These are phyloP conservation scores for Pseudogymnoascus sp. DNA, from an alignment of 2,329 filamentous ascomycete species.

Conservation along the genomic window DNA sequence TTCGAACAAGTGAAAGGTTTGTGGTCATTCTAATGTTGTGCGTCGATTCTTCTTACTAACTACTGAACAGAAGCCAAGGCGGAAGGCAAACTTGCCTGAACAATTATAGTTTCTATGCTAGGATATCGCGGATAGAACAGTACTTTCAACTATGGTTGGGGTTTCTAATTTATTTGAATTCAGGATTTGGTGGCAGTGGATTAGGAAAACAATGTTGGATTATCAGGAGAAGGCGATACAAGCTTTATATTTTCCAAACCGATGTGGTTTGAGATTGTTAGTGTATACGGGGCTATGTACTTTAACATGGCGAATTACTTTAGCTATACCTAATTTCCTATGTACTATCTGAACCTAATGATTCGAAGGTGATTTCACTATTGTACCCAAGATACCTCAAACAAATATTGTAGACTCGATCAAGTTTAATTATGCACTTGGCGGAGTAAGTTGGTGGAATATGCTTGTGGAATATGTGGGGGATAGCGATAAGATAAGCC, in stretches of 20 bases:
- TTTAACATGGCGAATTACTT: background rate
- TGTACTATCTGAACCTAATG: background rate
- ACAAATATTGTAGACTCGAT: background rate
- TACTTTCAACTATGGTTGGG: background rate
- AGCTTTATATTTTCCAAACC: constrained; percentile 6
- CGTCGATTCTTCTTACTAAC: constrained; percentile 24
- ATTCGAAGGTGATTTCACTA: background rate
- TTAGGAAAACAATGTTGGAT: constrained; percentile 4
- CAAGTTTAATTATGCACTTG: background rate
- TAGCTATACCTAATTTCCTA: constrained; percentile 8
- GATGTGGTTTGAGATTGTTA: background rate
- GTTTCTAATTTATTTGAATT: constrained; percentile 1
- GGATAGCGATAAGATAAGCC: constrained; percentile 6
- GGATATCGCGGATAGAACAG: constrained; percentile 1
- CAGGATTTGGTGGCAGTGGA: constrained; percentile 3
- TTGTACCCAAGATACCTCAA: too few relatives aligned
- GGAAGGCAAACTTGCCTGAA: constrained; percentile 58
- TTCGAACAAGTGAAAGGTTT: constrained; percentile 88
- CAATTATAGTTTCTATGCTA: background rate
- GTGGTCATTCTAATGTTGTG: constrained; percentile 15
- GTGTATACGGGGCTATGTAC: background rate
- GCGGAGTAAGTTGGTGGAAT: background rate
- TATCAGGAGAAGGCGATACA: background rate
- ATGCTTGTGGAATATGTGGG: background rate
- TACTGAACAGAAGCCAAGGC: constrained; percentile 55